Evolutionary conservation across 495 filamentous ascomycete genomes (phyloP), one percentile per base, ranked within the genome.

Genomic region (Penicillium waksmanii): DNA sequence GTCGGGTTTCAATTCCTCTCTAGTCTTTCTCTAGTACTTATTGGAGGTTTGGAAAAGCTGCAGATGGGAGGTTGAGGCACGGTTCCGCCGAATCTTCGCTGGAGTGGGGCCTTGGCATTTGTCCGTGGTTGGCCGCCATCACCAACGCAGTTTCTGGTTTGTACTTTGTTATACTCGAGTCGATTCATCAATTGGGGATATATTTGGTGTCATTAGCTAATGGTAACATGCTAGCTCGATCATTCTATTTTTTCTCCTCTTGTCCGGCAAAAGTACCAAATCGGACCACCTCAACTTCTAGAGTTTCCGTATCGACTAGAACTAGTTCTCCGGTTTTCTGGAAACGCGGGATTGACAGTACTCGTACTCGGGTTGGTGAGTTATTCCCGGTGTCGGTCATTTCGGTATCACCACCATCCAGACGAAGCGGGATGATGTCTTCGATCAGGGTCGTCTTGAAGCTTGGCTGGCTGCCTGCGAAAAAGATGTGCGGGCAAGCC

Each of bases 401-500:
- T 12, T 76, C 73, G n/a, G 69, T 73, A 53, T 77, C 75, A 7
- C 66, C 63, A 9, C 68, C 77, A 51, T 74, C 69, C 31, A 75
- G 53, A 21, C 67, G 71, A 19, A 75, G 55, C 2, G 76, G 70
- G 11, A 62, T 48, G 12, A 76, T 71, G 10, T 87, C 84, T 52
- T 86, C 78, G 52, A 97, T 89, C 0, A 90, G 71, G 12, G 80
- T 82, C 7, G 89, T 96, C 58, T 88, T 90, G 71, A 95, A 97
- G 54, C 80, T 78, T 12, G 90, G 88, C 68, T 97, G 94, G 64
- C 90, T 93, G 17, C 95, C 95, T 3, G 90, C 86, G 67, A 98
- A 91, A 75, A 90, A 97, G 46, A 98, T 80, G 60, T 97, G 93
- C 2, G 95, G 95, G 58, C 92, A 97, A 40, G 89, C 77, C 53